These are phyloP conservation scores for Nicotiana benthamiana DNA, from an alignment of 257 asterid species.

Conservation along the genomic window DNA sequence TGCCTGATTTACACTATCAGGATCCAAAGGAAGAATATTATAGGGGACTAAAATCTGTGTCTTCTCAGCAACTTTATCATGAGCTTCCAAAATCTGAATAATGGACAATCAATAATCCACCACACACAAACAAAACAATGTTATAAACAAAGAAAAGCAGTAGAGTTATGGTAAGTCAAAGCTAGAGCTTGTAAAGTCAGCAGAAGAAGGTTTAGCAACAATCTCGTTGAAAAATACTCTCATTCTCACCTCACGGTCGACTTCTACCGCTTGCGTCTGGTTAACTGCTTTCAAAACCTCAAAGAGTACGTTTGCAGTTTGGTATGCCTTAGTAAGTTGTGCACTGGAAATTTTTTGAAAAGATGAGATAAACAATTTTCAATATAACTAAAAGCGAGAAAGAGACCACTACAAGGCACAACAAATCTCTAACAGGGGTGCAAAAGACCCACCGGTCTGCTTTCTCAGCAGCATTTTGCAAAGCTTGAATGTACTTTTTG, in stretches of 20 bases:
- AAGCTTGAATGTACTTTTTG: conserved; percentile 94
- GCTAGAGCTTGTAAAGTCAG: not conserved
- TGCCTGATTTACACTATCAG: conserved; percentile 95
- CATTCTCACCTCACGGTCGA: conserved; percentile 83
- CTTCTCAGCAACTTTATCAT: conserved; percentile 95
- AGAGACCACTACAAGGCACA: not conserved
- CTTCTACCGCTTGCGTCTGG: conserved; percentile 94
- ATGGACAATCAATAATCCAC: conserved; percentile 9
- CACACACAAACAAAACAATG: conserved; percentile 10
- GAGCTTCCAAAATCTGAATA: conserved; percentile 79
- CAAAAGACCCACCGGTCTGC: conserved; percentile 77
- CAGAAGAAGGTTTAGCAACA: not conserved
- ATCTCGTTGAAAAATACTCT: conserved; percentile 5
- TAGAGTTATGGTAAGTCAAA: conserved; percentile 6
- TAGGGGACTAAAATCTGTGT: conserved; percentile 94
- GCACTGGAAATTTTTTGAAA: conserved; percentile 55
- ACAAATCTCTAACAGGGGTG: conserved; percentile 9
- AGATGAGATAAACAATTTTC: not conserved
- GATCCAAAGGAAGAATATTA: conserved; percentile 94
- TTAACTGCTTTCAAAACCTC: conserved; percentile 98
- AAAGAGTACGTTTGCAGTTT: conserved; percentile 96
- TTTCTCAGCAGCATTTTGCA: conserved; percentile 97
- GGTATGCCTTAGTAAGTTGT: conserved; percentile 96
- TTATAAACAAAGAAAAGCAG: not conserved
- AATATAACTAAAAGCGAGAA: conserved; percentile 4